phyloP scores from a whole-genome alignment of 345 rosid genomes.

The Xanthoceras sorbifolium region DNA sequence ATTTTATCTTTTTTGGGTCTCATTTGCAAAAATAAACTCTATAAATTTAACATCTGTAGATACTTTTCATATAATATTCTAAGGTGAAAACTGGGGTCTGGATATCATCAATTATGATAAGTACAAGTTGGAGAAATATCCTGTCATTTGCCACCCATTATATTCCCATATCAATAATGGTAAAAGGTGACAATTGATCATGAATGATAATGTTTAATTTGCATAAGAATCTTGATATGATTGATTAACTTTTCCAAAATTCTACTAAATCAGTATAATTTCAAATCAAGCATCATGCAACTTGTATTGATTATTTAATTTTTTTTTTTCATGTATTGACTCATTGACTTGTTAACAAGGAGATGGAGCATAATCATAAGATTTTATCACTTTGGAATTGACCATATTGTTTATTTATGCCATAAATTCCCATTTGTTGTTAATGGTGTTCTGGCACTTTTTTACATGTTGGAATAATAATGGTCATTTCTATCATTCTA shows the following conservation, averaged over 20 bases:
- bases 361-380: neutral
- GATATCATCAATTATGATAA: no score
- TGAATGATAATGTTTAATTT: neutral
- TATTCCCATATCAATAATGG: neutral
- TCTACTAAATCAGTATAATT: neutral
- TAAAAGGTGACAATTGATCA: neutral
- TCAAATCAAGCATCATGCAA: neutral
- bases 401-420: neutral
- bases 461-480: neutral
- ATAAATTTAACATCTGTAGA: neutral
- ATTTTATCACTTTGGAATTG: neutral
- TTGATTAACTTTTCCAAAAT: neutral
- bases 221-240: neutral
- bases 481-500: neutral
- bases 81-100: no score
- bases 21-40: no score
- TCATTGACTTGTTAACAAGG: neutral
- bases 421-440: neutral
- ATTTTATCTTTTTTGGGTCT: no score
- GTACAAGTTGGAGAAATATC: no score
- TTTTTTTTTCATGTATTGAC: neutral
- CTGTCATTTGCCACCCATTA: neutral
- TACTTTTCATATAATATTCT: neutral
- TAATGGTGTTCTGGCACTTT: neutral
- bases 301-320: neutral